phyloP scores from a whole-genome alignment of 176 grass and related monocot species.

The Dendrocalamus sinicus region DNA sequence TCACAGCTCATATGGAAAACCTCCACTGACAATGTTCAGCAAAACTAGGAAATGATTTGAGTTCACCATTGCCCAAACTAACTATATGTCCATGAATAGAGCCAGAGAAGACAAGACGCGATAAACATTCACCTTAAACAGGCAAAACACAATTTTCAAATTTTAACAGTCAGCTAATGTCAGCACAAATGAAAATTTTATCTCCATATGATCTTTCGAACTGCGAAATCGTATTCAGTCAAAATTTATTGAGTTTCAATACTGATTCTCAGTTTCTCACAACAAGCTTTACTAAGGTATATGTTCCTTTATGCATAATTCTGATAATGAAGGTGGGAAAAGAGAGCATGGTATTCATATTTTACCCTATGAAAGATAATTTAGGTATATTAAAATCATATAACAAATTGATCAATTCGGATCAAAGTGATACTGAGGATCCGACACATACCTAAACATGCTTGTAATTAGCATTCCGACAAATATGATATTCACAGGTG shows the following conservation, averaged over 20 bases:
- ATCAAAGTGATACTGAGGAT: slow-evolving; percentile 23
- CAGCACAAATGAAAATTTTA: background rate
- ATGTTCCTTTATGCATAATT: slow-evolving; percentile 20
- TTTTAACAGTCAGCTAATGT: background rate
- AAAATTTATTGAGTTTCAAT: slow-evolving; percentile 23
- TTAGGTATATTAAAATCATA: background rate
- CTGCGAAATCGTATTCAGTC: background rate
- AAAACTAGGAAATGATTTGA: slow-evolving; percentile 1
- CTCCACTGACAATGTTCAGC: background rate
- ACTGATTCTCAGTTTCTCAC: slow-evolving; percentile 25
- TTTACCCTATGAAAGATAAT: slow-evolving; percentile 8
- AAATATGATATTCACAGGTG: slow-evolving; percentile 94
- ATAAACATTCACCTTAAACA: background rate
- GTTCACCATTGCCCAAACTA: background rate
- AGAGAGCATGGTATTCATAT: background rate
- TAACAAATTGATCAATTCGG: background rate
- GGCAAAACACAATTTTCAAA: background rate
- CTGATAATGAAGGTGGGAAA: background rate
- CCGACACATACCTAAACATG: slow-evolving; percentile 85
- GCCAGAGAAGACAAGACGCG: background rate
- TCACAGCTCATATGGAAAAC: slow-evolving; percentile 14
- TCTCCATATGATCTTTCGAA: slow-evolving; percentile 2
- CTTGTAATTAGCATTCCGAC: slow-evolving; percentile 96
- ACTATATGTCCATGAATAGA: background rate
- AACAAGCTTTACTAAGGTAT: slow-evolving; percentile 1